Evolutionary conservation across 2,329 filamentous ascomycete species (phyloP).

Genomic region (Fonsecaea monophora): DNA sequence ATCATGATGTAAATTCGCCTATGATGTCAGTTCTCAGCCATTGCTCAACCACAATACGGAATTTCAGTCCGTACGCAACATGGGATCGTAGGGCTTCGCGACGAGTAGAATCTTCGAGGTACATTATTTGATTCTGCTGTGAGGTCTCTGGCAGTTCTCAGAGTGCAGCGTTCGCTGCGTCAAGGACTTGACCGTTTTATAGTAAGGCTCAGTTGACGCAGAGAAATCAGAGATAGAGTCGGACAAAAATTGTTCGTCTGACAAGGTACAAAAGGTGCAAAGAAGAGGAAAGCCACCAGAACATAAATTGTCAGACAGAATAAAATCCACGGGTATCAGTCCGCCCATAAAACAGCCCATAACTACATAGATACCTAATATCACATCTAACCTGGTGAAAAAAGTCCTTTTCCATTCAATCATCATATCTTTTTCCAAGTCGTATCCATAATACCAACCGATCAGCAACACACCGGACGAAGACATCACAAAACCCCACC

Average conservation of each 20-base stretch:
- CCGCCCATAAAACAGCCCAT: background rate
- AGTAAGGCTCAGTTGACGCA: no score
- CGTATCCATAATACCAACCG: background rate
- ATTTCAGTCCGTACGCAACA: background rate
- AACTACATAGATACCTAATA: background rate
- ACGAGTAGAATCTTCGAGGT: no score
- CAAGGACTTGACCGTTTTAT: no score
- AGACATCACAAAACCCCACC: background rate
- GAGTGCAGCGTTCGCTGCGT: no score
- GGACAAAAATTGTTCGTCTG: background rate
- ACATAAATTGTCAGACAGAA: background rate
- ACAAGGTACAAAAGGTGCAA: background rate
- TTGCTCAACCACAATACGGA: background rate
- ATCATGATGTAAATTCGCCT: slow-evolving; percentile 1
- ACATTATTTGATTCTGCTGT: no score
- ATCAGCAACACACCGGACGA: background rate
- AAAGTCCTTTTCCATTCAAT: background rate
- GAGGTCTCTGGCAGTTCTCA: no score
- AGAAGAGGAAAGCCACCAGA: no score
- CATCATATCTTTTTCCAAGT: background rate
- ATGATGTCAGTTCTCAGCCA: slow-evolving; percentile 14
- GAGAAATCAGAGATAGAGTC: background rate
- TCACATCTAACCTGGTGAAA: background rate
- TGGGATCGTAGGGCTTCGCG: no score
- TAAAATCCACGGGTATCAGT: background rate